Percentiles rank a stretch among this genome's conserved stretches.
Evolutionary conservation across 2,329 filamentous ascomycete species (phyloP).

Genomic region (Capronia epimyces): DNA sequence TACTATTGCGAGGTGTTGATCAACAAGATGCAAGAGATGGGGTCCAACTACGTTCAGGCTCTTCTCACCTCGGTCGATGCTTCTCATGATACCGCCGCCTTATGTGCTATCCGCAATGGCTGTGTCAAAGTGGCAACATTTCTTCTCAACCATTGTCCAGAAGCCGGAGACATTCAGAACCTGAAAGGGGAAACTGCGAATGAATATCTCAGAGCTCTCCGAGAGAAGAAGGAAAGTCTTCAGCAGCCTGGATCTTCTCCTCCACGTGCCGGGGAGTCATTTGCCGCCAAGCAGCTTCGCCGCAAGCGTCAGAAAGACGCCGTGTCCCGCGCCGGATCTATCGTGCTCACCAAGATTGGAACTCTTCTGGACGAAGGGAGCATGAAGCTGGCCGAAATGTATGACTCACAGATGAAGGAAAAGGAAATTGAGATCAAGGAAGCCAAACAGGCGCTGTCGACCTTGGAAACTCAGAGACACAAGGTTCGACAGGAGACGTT

Average conservation of each 20-base stretch:
- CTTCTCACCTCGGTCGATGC: constrained; percentile 77
- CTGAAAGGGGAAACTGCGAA: constrained; percentile 76
- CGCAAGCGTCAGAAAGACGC: constrained; percentile 34
- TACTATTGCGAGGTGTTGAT: constrained; percentile 92
- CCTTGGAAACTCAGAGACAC: constrained; percentile 41
- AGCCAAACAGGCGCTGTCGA: constrained; percentile 52
- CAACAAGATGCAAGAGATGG: constrained; percentile 74
- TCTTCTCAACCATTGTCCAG: constrained; percentile 69
- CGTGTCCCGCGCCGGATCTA: constrained; percentile 59
- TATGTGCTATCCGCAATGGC: constrained; percentile 77
- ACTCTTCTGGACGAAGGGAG: constrained; percentile 67
- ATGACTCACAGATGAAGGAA: constrained; percentile 33
- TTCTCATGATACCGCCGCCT: constrained; percentile 85
- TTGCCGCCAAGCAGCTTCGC: constrained; percentile 19
- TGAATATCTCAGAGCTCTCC: constrained; percentile 69
- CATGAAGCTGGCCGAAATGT: constrained; percentile 56
- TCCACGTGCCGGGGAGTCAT: constrained; percentile 38
- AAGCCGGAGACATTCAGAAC: constrained; percentile 74
- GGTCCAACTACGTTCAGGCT: constrained; percentile 68
- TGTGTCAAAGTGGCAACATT: constrained; percentile 68
- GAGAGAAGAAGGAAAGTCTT: constrained; percentile 28
- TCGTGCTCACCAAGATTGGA: constrained; percentile 63
- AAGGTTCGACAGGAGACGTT: constrained; percentile 39
- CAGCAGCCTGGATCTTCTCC: constrained; percentile 62
- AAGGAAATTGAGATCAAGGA: constrained; percentile 57